Evolutionary conservation across 2,329 filamentous ascomycete species (phyloP), one percentile per base, ranked within the genome.

Genomic region (Cercospora janseana): DNA sequence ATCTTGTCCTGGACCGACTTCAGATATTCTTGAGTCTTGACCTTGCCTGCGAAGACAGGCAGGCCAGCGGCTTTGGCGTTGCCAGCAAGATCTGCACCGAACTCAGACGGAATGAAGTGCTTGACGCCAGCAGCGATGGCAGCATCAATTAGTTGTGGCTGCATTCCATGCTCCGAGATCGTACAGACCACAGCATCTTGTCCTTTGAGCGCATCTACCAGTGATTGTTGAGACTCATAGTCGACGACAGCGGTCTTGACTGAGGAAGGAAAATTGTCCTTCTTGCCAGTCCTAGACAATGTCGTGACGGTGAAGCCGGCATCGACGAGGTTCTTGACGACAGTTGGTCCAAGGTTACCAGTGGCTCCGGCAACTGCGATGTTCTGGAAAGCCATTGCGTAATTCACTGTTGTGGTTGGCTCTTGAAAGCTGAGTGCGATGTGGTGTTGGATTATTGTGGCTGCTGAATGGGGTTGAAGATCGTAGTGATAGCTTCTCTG

Each of bases 201-300:
- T 34, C 65, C 66, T 38, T 57, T 55, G n/a, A 72, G 55, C 0
- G 68, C 70, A 5, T 52, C 29, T 7, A 64, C 59, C 24, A 73
- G 51, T 5, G 66, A 58, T 6, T 61, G 55, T 6, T 72, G 67
- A 6, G 76, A 67, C 13, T 70, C 58, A 62, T 81, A 81, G 66
- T 79, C 66, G 47, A 77, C 64, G 23, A 57, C 65, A 18, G 65
- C 69, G 13, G 72, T 61, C 6, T 61, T 60, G 34, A 77, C 65
- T 9, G 63, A 70, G 0, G 59, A 56, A 3, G 73, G 74, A 2
- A 79, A 65, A 0, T 55, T 67, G 46, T 59, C 63, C 3, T 62
- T 72, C 52, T 75, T 75, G 21, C 69, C 31, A n/a, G 70, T 7
- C 52, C 49, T 43, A 73, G 72, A 73, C 24, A 81, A 62, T 46